phyloP scores from a whole-genome alignment of 2,329 filamentous ascomycete species.

The Exutisphaerella laricina region DNA sequence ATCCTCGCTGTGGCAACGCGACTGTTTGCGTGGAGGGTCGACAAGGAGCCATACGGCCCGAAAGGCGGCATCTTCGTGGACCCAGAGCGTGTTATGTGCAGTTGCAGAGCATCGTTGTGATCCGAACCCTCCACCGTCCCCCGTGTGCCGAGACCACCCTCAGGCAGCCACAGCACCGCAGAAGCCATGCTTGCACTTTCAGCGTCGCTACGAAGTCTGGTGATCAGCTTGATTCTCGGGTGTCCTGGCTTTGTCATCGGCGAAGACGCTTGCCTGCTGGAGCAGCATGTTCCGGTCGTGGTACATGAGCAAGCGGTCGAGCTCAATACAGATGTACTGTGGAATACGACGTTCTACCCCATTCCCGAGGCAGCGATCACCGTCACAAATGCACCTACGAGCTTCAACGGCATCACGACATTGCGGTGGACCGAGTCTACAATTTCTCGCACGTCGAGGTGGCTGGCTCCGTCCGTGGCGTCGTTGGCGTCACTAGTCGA shows the following conservation, averaged over 20 bases:
- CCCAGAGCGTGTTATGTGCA: too few species aligned
- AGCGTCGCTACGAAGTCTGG: too few species aligned
- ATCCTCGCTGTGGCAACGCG: not conserved
- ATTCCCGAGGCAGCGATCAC: conserved; percentile 24
- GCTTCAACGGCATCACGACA: conserved; percentile 26
- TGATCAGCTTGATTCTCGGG: too few species aligned
- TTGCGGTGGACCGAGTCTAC: conserved; percentile 23
- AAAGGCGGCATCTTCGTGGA: too few species aligned
- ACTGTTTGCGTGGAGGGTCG: too few species aligned
- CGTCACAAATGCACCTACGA: conserved; percentile 29
- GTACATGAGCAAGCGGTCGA: conserved; percentile 28
- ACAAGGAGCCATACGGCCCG: too few species aligned
- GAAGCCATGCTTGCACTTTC: too few species aligned
- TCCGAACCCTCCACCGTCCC: too few species aligned
- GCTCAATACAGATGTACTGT: conserved; percentile 25
- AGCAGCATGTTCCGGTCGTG: not conserved
- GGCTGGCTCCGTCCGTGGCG: not conserved
- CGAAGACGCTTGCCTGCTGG: not conserved
- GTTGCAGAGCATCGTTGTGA: too few species aligned
- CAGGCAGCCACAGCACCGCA: too few species aligned
- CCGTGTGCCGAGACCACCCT: too few species aligned
- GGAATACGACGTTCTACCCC: conserved; percentile 29
- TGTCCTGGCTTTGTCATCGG: too few species aligned
- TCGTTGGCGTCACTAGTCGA: not conserved
- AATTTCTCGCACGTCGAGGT: conserved; percentile 6